These are phyloP conservation scores for Aspergillus hancockii DNA, from an alignment of 495 filamentous ascomycete species.

Conservation along the genomic window DNA sequence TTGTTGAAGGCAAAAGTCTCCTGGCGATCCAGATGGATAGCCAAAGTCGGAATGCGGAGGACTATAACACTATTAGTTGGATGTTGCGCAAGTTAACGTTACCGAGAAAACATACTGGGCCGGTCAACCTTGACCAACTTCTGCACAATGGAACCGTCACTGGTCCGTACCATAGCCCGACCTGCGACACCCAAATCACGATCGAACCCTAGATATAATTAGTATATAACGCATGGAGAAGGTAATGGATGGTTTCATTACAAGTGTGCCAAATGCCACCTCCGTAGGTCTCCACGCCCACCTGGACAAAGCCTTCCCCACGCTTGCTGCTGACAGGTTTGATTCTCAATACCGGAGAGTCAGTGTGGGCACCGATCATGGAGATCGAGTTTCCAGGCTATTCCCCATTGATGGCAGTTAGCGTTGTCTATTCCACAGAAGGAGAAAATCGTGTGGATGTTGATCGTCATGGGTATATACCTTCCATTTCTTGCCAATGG, in stretches of 20 bases:
- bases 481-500: conserved; percentile 88
- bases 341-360: conserved; percentile 85
- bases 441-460: neutral
- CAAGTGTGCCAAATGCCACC: conserved; percentile 75
- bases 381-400: conserved; percentile 87
- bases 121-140: conserved; percentile 88
- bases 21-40: conserved; percentile 88
- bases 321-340: conserved; percentile 93
- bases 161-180: conserved; percentile 75
- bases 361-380: conserved; percentile 96
- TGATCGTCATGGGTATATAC: conserved; percentile 31
- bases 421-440: neutral
- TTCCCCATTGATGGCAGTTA: neutral
- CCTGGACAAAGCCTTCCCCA: conserved; percentile 86
- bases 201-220: conserved; percentile 73
- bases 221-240: conserved; percentile 5
- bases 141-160: conserved; percentile 73
- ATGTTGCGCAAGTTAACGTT: neutral
- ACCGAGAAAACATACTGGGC: conserved; percentile 57
- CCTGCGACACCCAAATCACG: conserved; percentile 91
- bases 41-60: conserved; percentile 85
- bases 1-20: conserved; percentile 91
- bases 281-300: conserved; percentile 95
- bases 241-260: conserved; percentile 22
- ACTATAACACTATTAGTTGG: conserved; percentile 42